These are phyloP conservation scores for Prunus campanulata DNA, from an alignment of 306 rosid species.

Conservation along the genomic window DNA sequence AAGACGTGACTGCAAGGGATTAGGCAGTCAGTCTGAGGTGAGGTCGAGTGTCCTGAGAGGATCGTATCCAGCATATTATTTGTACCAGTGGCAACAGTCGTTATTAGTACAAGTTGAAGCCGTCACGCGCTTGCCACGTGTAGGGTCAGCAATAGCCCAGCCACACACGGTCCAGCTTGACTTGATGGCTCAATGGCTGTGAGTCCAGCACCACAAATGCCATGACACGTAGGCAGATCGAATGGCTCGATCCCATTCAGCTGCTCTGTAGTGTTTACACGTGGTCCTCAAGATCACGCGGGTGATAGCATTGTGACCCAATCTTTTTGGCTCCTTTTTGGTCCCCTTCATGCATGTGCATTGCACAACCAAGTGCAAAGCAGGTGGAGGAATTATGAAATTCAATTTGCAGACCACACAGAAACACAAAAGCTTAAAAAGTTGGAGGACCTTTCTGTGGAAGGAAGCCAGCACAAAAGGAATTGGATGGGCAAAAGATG, in stretches of 20 bases:
- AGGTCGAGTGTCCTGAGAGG: neutral
- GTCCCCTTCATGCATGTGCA: conserved; percentile 7
- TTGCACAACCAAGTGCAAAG: neutral
- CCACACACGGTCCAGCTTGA: neutral
- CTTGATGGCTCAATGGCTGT: neutral
- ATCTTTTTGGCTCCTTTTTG: conserved; percentile 1
- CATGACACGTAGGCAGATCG: conserved; percentile 2
- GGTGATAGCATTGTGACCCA: neutral
- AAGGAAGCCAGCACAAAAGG: neutral
- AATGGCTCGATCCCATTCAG: neutral
- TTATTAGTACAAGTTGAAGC: neutral
- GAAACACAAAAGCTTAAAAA: neutral
- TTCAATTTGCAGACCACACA: neutral
- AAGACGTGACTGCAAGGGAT: conserved; percentile 34
- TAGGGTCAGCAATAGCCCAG: neutral
- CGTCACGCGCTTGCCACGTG: neutral
- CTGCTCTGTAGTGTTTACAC: neutral
- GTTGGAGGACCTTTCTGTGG: neutral
- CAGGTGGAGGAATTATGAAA: conserved; percentile 2
- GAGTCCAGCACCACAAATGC: neutral
- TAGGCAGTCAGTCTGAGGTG: neutral
- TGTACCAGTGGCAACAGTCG: neutral
- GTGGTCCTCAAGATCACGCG: conserved; percentile 1
- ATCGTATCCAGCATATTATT: neutral
- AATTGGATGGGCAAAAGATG: neutral